Conservation (phyloP, 768 basidiomycete species). For the Rhizopogon vesiculosus region DNA sequence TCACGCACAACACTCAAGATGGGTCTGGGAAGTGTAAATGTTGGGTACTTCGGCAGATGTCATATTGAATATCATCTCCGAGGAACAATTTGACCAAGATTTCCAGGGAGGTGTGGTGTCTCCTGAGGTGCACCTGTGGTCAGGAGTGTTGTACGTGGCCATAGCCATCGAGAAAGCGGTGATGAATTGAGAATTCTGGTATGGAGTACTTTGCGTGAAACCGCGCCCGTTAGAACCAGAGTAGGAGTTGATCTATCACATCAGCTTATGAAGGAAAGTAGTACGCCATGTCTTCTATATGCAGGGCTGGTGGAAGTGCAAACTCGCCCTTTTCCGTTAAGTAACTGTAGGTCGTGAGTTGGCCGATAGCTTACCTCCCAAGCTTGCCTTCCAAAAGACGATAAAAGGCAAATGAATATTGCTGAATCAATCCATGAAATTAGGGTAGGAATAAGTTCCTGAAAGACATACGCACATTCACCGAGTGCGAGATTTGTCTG, state of each 20-base stretch:
- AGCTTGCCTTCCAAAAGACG: slow-evolving; percentile 11
- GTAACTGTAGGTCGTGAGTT: slow-evolving; percentile 13
- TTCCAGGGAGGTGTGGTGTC: too few species aligned
- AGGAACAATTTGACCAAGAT: too few species aligned
- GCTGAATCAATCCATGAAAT: too few species aligned
- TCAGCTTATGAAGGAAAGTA: slow-evolving; percentile 36
- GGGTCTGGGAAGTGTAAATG: slow-evolving; percentile 26
- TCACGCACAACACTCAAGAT: slow-evolving; percentile 32
- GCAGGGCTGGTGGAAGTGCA: slow-evolving; percentile 23
- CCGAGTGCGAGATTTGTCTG: slow-evolving; percentile 22
- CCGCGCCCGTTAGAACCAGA: neutral
- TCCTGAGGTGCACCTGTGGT: too few species aligned
- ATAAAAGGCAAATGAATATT: too few species aligned
- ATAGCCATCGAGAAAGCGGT: slow-evolving; percentile 16
- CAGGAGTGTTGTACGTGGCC: too few species aligned
- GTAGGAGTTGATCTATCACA: neutral
- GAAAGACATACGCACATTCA: neutral
- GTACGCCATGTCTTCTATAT: slow-evolving; percentile 33
- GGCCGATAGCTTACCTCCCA: neutral
- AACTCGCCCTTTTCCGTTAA: slow-evolving; percentile 23
- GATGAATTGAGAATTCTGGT: slow-evolving; percentile 24
- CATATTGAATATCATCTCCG: neutral
- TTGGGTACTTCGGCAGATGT: slow-evolving; percentile 17
- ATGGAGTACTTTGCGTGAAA: slow-evolving; percentile 2
- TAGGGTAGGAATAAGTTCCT: too few species aligned